Evolutionary conservation across 768 basidiomycete genomes (phyloP).

Genomic region (Amanita pallidorosea): DNA sequence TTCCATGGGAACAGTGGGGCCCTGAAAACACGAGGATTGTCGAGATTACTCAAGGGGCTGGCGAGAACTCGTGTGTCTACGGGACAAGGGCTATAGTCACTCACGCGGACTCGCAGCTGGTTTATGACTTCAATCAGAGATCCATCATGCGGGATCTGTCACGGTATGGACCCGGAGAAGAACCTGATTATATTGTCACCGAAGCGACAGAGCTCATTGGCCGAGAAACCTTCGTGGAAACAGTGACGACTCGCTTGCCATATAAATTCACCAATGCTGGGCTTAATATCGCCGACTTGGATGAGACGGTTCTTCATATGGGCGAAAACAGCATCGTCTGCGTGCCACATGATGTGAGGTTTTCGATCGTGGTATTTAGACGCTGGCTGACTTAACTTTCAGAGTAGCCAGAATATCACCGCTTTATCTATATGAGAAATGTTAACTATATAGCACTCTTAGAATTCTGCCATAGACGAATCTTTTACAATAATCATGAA

Average conservation of each 20-base stretch:
- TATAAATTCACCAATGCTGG: neutral
- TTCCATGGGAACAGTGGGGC: conserved; percentile 43
- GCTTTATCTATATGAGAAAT: neutral
- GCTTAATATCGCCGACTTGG: neutral
- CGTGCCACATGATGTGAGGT: neutral
- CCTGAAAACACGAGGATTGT: conserved; percentile 34
- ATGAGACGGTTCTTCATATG: neutral
- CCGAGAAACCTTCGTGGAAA: neutral
- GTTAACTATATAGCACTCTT: neutral
- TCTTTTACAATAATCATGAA: neutral
- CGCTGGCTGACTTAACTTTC: neutral
- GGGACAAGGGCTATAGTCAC: conserved; percentile 31
- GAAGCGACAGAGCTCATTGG: neutral
- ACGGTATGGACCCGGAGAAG: neutral
- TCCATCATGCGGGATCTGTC: conserved; percentile 1
- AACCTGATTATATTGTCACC: neutral
- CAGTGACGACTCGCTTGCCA: neutral
- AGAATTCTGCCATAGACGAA: neutral
- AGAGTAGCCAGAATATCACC: neutral
- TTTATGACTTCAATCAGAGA: conserved; percentile 7
- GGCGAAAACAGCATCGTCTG: neutral
- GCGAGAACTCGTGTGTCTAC: conserved; percentile 50
- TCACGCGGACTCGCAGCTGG: neutral
- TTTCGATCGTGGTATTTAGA: neutral
- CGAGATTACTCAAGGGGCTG: conserved; percentile 18